Conservation (phyloP, 176 grass and related monocot species). For the Zea mays region Zm-B73-REFERENCE-NAM-5.0 NC_050103.1:69624501-69625000, state of each 20-base stretch:
- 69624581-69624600: not conserved
- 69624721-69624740: not conserved
- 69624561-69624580: not conserved
- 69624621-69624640: slow-evolving; percentile 3
- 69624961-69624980: slow-evolving; percentile 15
- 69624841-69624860: slow-evolving; percentile 93
- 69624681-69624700: not conserved
- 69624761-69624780: not conserved
- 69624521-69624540: slow-evolving; percentile 7
- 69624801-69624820: slow-evolving; percentile 59
- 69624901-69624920: slow-evolving; percentile 96
- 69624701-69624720: not conserved
- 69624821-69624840: slow-evolving; percentile 77
- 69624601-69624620: not conserved
- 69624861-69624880: slow-evolving; percentile 99
- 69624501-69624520: not conserved
- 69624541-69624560: slow-evolving; percentile 7
- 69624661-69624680: not conserved
- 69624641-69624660: not conserved
- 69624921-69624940: slow-evolving; percentile 79
- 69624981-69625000: slow-evolving; percentile 7
- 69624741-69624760: not conserved
- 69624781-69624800: not conserved
- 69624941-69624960: slow-evolving; percentile 96
- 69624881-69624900: slow-evolving; percentile 96